These are phyloP conservation scores for Phialophora expanda DNA, from an alignment of 2,329 filamentous ascomycete genomes.

Conservation along the genomic window DNA sequence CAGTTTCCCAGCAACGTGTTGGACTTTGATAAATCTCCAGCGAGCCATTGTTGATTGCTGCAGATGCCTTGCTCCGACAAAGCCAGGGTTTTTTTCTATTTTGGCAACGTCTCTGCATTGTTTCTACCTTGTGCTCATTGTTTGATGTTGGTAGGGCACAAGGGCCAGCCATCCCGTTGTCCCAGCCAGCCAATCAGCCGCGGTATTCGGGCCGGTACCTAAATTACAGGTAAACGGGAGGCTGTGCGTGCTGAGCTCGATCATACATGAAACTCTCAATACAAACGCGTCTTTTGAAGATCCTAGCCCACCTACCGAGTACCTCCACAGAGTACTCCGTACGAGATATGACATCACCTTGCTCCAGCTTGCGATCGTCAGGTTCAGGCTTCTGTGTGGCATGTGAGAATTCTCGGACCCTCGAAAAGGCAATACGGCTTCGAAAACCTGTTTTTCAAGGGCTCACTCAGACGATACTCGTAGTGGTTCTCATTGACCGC, in stretches of 20 bases:
- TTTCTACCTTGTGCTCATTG: neutral
- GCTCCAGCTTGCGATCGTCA: constrained; percentile 9
- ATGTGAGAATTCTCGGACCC: constrained; percentile 7
- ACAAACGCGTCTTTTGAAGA: constrained; percentile 3
- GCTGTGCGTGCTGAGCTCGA: neutral
- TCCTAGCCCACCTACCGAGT: no score
- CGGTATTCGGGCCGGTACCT: neutral
- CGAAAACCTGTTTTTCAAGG: constrained; percentile 16
- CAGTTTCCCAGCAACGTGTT: neutral
- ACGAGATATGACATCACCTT: constrained; percentile 15
- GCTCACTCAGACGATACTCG: neutral
- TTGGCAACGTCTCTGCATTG: neutral
- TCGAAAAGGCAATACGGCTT: constrained; percentile 10
- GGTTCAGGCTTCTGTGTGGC: neutral
- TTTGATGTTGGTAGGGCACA: neutral
- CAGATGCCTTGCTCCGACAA: neutral
- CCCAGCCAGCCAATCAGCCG: neutral
- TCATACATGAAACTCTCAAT: neutral
- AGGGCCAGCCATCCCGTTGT: neutral
- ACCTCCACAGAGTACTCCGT: no score
- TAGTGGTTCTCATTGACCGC: neutral
- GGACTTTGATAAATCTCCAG: neutral
- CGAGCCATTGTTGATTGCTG: neutral
- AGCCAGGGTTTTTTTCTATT: neutral
- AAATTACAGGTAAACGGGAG: neutral